These are phyloP conservation scores for Capsella rubella DNA, from an alignment of 441 rosid species.

Conservation along the genomic window DNA sequence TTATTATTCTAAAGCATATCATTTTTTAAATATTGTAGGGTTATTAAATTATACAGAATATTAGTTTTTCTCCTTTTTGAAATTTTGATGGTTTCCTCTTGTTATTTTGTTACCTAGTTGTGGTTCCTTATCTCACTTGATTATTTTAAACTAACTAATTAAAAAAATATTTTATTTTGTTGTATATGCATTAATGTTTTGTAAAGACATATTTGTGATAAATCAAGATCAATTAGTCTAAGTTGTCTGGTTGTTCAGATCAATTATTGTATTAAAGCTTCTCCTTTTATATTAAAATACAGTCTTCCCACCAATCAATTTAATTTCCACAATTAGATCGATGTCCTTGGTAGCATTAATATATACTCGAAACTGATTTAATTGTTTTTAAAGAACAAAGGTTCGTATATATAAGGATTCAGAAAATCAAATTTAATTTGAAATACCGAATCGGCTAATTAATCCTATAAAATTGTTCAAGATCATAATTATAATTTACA, in stretches of 20 bases:
- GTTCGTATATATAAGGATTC: not conserved
- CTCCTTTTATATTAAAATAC: conserved; percentile 16
- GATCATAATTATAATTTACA: not conserved
- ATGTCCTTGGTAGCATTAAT: not conserved
- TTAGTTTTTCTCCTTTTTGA: conserved; percentile 51
- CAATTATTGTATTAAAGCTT: conserved; percentile 28
- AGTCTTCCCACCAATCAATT: not conserved
- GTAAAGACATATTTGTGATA: conserved; percentile 25
- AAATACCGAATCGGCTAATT: not conserved
- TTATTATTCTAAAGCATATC: conserved; percentile 7
- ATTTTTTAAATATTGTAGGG: conserved; percentile 29
- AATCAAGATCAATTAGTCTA: conserved; percentile 63
- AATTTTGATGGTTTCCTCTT: conserved; percentile 69
- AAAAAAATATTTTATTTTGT: conserved; percentile 28
- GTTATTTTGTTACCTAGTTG: conserved; percentile 60
- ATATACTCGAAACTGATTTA: not conserved
- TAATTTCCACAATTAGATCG: not conserved
- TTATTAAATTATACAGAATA: conserved; percentile 39
- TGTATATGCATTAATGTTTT: conserved; percentile 34
- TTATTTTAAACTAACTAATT: conserved; percentile 38
- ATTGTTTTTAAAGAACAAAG: not conserved
- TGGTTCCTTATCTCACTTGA: conserved; percentile 57
- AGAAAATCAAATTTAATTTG: not conserved
- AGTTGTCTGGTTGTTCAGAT: conserved; percentile 45
- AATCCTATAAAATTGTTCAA: not conserved